Conservation (phyloP, 106 monocot species). For the Platanthera zijinensis region DNA sequence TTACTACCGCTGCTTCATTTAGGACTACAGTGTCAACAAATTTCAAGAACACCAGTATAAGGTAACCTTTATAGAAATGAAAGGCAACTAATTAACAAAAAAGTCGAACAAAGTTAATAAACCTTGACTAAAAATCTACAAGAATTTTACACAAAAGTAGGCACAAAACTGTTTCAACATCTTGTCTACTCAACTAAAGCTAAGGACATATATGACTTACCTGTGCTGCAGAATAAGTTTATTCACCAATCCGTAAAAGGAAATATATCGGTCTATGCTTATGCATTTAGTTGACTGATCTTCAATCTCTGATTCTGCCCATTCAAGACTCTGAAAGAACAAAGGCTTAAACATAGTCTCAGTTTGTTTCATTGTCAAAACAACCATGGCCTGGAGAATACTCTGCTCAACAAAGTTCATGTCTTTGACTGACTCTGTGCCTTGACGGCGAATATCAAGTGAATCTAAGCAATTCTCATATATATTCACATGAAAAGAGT, state of each 20-base stretch:
- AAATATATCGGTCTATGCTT: conserved; percentile 56
- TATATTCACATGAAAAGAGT: conserved; percentile 62
- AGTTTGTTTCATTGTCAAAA: conserved; percentile 78
- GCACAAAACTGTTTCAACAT: not conserved
- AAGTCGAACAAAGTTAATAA: not conserved
- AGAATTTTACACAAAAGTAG: not conserved
- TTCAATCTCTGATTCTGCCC: conserved; percentile 74
- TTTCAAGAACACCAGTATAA: not conserved
- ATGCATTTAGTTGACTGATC: conserved; percentile 23
- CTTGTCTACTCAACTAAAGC: not conserved
- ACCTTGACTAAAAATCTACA: not conserved
- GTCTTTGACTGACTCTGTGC: conserved; percentile 36
- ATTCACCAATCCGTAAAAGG: conserved; percentile 81
- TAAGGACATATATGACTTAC: conserved; percentile 17
- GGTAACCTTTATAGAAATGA: not conserved
- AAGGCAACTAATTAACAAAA: not conserved
- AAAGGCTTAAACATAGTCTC: conserved; percentile 95
- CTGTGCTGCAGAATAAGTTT: conserved; percentile 77
- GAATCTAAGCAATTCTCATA: conserved; percentile 68
- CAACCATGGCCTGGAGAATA: conserved; percentile 53
- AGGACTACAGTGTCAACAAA: not conserved
- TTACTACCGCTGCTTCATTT: too few relatives aligned
- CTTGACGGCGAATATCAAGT: conserved; percentile 77
- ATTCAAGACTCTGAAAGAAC: conserved; percentile 74
- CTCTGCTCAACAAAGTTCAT: conserved; percentile 56